Percentiles rank a stretch among this genome's conserved stretches.
Evolutionary conservation across 2,329 filamentous ascomycete genomes (phyloP).

Genomic region (Phialophora verrucosa): DNA sequence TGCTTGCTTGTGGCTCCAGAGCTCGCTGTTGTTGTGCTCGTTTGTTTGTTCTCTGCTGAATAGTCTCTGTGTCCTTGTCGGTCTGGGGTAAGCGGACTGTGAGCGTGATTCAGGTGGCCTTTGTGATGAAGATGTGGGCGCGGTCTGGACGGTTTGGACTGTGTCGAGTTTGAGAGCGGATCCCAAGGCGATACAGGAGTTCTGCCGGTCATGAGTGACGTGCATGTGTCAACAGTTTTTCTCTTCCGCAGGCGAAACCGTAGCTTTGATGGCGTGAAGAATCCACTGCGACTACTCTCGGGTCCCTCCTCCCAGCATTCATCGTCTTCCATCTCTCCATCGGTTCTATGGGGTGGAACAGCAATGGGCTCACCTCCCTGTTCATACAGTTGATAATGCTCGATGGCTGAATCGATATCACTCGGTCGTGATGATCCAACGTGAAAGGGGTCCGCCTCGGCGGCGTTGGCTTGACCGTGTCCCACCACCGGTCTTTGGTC

Average conservation of each 20-base stretch:
- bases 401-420: background rate
- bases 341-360: background rate
- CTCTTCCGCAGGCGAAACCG: constrained; percentile 31
- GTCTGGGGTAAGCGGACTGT: background rate
- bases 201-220: constrained; percentile 5
- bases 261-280: constrained; percentile 30
- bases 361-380: background rate
- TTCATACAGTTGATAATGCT: background rate
- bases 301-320: constrained; percentile 25
- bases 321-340: constrained; percentile 6
- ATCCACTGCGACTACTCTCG: constrained; percentile 29
- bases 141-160: constrained; percentile 1
- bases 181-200: constrained; percentile 32
- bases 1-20: background rate
- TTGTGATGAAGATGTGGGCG: constrained; percentile 1
- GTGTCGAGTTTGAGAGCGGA: constrained; percentile 19
- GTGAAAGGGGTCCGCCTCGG: background rate
- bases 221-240: constrained; percentile 18
- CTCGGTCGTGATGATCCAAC: background rate
- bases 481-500: background rate
- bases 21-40: background rate
- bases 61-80: background rate
- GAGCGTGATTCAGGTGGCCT: background rate
- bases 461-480: background rate
- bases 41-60: background rate